These are phyloP conservation scores for Arachnomyces sp. DNA, from an alignment of 2,329 filamentous ascomycete genomes.

Conservation along the genomic window DNA sequence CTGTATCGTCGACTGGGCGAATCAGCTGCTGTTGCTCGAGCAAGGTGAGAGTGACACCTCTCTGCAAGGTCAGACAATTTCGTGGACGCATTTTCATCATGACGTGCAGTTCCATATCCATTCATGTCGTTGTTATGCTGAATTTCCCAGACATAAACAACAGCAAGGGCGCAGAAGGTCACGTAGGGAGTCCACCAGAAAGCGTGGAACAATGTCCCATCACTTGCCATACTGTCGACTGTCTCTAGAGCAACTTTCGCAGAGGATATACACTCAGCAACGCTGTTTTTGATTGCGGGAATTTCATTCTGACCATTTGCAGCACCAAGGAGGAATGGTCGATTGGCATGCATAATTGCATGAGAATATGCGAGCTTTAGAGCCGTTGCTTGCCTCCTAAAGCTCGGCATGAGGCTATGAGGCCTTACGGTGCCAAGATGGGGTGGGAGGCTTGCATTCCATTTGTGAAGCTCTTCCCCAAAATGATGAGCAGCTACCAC, in stretches of 20 bases:
- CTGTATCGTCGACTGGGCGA: constrained; percentile 44
- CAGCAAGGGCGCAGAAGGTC: constrained; percentile 47
- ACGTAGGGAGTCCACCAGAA: constrained; percentile 25
- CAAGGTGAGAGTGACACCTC: constrained; percentile 42
- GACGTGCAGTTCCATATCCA: not conserved
- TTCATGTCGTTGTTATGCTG: constrained; percentile 30
- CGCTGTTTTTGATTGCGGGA: constrained; percentile 3
- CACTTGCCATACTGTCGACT: constrained; percentile 13
- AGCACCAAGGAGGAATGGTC: constrained; percentile 18
- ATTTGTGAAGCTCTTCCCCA: constrained; percentile 14
- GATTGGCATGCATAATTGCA: constrained; percentile 19
- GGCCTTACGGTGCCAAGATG: constrained; percentile 20
- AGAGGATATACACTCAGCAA: constrained; percentile 17
- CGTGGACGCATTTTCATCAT: constrained; percentile 11
- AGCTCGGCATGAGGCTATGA: constrained; percentile 17
- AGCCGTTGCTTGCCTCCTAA: constrained; percentile 20
- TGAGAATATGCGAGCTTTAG: constrained; percentile 21
- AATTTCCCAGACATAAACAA: constrained; percentile 49
- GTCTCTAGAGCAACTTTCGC: constrained; percentile 17
- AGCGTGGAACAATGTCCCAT: constrained; percentile 15
- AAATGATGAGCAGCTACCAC: constrained; percentile 15
- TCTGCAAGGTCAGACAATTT: constrained; percentile 37
- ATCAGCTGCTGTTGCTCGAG: constrained; percentile 29
- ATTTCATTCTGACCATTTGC: not conserved
- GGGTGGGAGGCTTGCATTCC: constrained; percentile 17